Evolutionary conservation across 139 green algal species (phyloP), one percentile per base, ranked within the genome.

Genomic region (Micractinium conductrix): DNA sequence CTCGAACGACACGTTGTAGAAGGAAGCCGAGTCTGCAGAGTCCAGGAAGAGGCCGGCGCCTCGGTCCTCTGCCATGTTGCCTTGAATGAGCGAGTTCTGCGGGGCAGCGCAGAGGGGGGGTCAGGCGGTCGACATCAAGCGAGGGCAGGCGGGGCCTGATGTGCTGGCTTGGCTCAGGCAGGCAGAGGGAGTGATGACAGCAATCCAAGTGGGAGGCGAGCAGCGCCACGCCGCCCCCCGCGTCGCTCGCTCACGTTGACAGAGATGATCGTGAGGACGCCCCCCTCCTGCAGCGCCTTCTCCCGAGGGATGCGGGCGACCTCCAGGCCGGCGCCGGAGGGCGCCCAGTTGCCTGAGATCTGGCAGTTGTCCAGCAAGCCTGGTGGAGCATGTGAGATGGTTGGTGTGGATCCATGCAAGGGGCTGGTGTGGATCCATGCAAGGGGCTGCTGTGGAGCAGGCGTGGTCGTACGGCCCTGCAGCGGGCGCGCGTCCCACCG

Each of bases 31-130:
- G 22, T 88, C 45, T 9, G 81, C 50, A 9, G 65, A 83, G 3
- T 88, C 63, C 4, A 88, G 45, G n/a, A 60, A 72, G 53, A 88
- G 63, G 6, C 42, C 84, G 76, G 28, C 84, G 0, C 84, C 84
- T 1, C 48, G 43, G 48, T 88, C 65, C 8, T 60, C 60, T 10
- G 53, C 84, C 2, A 55, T 33, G 19, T 88, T 88, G n/a, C 70
- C 73, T 9, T 30, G 48, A 58, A 58, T 58, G 48, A 58, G 48
- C 48, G 10, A 14, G 48, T 14, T 14, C 48, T 58, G 10, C n/a
- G n/a, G n/a, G n/a, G n/a, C n/a, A n/a, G n/a, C n/a, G n/a, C n/a
- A n/a, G n/a, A n/a, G n/a, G n/a, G n/a, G n/a, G n/a, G n/a, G n/a
- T n/a, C n/a, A n/a, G n/a, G n/a, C n/a, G n/a, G n/a, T n/a, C n/a